Conservation (phyloP, 1,139 yeast species). For the Blastobotrys buckinghamii region DNA sequence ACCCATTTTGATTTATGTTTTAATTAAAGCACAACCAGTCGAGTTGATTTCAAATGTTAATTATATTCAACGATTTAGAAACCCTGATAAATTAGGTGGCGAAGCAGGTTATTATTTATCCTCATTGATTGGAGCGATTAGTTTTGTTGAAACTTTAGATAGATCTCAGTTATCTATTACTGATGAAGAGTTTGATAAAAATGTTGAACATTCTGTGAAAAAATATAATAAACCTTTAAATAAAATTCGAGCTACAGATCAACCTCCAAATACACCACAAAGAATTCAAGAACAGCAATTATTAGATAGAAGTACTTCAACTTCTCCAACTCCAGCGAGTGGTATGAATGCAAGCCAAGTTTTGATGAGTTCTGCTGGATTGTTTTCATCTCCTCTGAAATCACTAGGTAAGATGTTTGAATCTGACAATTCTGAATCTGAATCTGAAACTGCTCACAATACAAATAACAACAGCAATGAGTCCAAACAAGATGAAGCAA, state of each 20-base stretch:
- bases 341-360: constrained; percentile 32
- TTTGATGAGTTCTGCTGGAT: constrained; percentile 34
- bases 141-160: constrained; percentile 61
- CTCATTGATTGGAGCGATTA: constrained; percentile 79
- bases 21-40: constrained; percentile 59
- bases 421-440: constrained; percentile 20
- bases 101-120: constrained; percentile 86
- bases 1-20: constrained; percentile 76
- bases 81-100: constrained; percentile 69
- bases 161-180: constrained; percentile 55
- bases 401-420: constrained; percentile 32
- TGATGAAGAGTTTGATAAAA: constrained; percentile 51
- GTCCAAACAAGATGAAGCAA: constrained; percentile 4
- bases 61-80: constrained; percentile 80
- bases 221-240: constrained; percentile 25
- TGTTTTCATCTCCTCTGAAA: constrained; percentile 33
- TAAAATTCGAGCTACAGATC: constrained; percentile 12
- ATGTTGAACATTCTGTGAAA: constrained; percentile 32
- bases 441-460: neutral
- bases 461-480: neutral
- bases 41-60: constrained; percentile 69
- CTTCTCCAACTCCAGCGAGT: too few relatives aligned
- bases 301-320: neutral
- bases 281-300: constrained; percentile 8
- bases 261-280: constrained; percentile 29